Percentiles rank a stretch among this genome's conserved stretches.
Conservation (phyloP, 192 early-diverging fungal genomes). For the Coemansia reversa region DNA sequence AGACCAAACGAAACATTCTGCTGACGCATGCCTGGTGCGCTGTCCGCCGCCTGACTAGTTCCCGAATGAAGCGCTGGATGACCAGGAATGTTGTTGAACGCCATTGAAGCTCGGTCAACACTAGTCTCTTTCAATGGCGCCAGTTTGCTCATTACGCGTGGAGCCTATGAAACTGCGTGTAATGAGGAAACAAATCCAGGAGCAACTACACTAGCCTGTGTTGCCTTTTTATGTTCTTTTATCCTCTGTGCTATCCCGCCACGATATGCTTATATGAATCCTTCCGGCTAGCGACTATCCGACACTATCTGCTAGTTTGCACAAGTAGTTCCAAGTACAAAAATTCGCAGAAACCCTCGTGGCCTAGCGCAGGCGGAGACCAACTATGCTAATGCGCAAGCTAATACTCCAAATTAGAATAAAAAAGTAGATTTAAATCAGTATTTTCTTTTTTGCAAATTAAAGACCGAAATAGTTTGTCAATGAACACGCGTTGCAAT, state of each 20-base stretch:
- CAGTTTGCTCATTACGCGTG: conserved; percentile 37
- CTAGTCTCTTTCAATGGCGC: conserved; percentile 35
- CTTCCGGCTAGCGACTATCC: background rate
- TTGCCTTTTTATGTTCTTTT: background rate
- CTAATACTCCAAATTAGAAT: conserved; percentile 1
- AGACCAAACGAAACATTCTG: conserved; percentile 26
- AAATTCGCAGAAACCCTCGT: background rate
- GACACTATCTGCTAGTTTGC: background rate
- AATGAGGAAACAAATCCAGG: conserved; percentile 7
- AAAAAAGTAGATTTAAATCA: background rate
- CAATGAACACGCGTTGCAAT: background rate
- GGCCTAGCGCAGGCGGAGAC: background rate
- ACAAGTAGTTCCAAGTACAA: background rate
- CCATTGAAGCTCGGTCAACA: conserved; percentile 46
- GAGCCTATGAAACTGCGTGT: conserved; percentile 10
- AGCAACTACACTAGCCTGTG: background rate
- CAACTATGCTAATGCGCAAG: conserved; percentile 3
- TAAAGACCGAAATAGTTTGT: background rate
- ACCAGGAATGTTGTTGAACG: conserved; percentile 44
- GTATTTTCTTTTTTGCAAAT: background rate
- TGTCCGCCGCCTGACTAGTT: conserved; percentile 20
- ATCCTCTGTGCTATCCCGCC: background rate
- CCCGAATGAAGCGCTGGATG: conserved; percentile 27
- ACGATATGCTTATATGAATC: background rate
- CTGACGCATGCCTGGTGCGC: conserved; percentile 22